Evolutionary conservation across 768 basidiomycete genomes (phyloP), one percentile per base, ranked within the genome.

Genomic region (Rhodosporidiobolus odoratus): DNA sequence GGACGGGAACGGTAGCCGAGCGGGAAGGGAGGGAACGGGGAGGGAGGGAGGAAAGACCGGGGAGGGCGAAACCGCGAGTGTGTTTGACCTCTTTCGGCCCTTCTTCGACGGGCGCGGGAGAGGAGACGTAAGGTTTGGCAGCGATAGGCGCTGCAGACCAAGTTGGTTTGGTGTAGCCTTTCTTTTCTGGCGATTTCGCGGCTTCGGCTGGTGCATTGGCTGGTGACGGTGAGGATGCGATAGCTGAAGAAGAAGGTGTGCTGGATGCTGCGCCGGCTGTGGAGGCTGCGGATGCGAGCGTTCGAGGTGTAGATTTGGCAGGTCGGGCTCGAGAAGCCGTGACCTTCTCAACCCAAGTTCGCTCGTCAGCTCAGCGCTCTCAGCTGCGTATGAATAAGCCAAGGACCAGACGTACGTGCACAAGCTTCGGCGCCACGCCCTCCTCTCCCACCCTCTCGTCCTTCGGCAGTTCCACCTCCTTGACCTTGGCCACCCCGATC

Each of bases 21-120:
- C 19, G 21, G 27, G 48, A 30, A 35, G 63, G 43, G n/a, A 32
- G 23, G 5, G 41, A 40, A 19, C 38, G 57, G 23, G 41, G 17
- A 1, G 47, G 38, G 32, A 30, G 27, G 25, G 66, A 53, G 16
- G 68, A 47, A 1, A 73, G 23, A 23, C 72, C 72, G 12, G 72
- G 72, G 4, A 73, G 47, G 21, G 72, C 72, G 48, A 69, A 60
- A 32, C 72, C 72, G n/a, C 68, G 72, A 4, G 47, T 62, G 43
- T 60, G 58, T 16, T 63, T 63, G 2, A 10, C 25, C 1, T 34
- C 58, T 30, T 41, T 25, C 15, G 62, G 34, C 16, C 16, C 38
- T 4, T 41, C 48, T 10, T n/a, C 17, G 30, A 32, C n/a, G 52
- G 3, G 17, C 38, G 27, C 2, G 43, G 43, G 12, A 12, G 43